A percentile compares a stretch with the other conserved stretches of the same genome.
Evolutionary conservation across 2,329 filamentous ascomycete species (phyloP).

Genomic region (Colletotrichum tofieldiae): DNA sequence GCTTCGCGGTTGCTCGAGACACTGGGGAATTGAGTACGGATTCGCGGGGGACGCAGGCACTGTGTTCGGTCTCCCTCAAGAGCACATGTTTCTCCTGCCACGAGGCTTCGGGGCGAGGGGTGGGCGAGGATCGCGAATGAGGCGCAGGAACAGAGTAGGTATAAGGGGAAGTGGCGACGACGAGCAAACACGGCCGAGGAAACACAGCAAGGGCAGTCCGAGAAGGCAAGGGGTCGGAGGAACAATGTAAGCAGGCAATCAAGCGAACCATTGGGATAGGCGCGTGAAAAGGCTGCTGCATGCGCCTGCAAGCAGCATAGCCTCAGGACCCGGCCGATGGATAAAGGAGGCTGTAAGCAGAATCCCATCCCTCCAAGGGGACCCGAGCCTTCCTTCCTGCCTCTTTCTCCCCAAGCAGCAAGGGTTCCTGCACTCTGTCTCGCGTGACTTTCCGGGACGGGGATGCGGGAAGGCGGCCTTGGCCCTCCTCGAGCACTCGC

Average conservation of each 20-base stretch:
- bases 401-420: background rate
- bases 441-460: background rate
- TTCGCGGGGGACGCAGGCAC: background rate
- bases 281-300: constrained; percentile 1
- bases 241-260: constrained; percentile 13
- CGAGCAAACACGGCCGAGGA: constrained; percentile 11
- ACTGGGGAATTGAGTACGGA: too few species aligned
- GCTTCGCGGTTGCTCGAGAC: background rate
- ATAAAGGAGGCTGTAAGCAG: constrained; percentile 12
- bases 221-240: background rate
- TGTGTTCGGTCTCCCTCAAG: background rate
- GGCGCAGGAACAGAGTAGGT: background rate
- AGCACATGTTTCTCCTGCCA: background rate
- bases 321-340: background rate
- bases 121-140: background rate
- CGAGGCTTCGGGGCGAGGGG: background rate
- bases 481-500: background rate
- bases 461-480: background rate
- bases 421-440: background rate
- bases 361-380: background rate
- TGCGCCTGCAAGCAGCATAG: constrained; percentile 23
- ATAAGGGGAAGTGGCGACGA: background rate
- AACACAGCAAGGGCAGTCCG: background rate
- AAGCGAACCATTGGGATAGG: background rate
- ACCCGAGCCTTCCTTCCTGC: background rate